These are phyloP conservation scores for Dryas octopetala DNA, from an alignment of 306 rosid genomes.

Conservation along the genomic window DNA sequence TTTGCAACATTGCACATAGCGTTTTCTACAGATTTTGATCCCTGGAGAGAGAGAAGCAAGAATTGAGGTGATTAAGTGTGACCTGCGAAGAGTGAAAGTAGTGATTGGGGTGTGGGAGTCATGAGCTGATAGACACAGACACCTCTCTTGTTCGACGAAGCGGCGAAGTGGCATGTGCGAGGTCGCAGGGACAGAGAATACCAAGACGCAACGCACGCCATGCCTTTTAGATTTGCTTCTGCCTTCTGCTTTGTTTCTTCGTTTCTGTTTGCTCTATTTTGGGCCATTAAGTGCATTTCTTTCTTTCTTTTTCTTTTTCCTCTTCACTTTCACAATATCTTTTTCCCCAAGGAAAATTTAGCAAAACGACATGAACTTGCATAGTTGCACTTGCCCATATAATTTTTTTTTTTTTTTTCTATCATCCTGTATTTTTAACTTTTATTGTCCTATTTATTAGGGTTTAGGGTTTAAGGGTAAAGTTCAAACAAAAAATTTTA, in stretches of 20 bases:
- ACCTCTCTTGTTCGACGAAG: slow-evolving; percentile 1
- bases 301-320: not conserved
- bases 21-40: not conserved
- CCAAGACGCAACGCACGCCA: slow-evolving; percentile 23
- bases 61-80: not conserved
- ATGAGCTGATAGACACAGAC: not conserved
- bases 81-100: not conserved
- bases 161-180: not conserved
- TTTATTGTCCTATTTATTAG: too few species aligned
- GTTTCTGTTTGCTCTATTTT: not conserved
- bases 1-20: slow-evolving; percentile 6
- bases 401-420: too few species aligned
- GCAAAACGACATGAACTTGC: too few species aligned
- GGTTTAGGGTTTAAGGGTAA: too few species aligned
- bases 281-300: not conserved
- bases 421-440: too few species aligned
- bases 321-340: too few species aligned
- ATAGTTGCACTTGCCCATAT: too few species aligned
- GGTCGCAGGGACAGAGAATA: slow-evolving; percentile 14
- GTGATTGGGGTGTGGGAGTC: too few species aligned
- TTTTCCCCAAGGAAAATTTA: too few species aligned
- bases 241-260: not conserved
- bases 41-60: slow-evolving; percentile 17
- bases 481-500: too few species aligned
- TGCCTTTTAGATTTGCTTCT: slow-evolving; percentile 14